Evolutionary conservation across 176 grass and related monocot genomes (phyloP).

Genomic region (Stipa capillata): DNA sequence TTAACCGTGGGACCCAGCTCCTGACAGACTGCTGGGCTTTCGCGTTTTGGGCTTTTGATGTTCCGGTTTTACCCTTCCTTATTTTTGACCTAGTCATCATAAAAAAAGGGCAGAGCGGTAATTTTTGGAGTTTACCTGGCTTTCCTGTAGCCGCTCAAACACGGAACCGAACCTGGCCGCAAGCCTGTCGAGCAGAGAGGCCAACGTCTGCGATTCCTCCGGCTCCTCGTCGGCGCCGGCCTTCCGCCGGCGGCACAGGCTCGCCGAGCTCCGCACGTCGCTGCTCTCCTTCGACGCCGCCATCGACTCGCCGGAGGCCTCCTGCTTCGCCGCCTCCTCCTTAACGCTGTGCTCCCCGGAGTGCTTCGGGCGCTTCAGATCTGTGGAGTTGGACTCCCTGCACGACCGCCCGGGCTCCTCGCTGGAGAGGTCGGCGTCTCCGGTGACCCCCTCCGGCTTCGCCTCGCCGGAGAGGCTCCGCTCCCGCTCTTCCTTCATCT

Average conservation of each 20-base stretch:
- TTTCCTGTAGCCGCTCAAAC: slow-evolving; percentile 56
- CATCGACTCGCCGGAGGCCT: slow-evolving; percentile 60
- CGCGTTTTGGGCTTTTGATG: neutral
- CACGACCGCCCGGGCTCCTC: slow-evolving; percentile 61
- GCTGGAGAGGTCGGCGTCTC: slow-evolving; percentile 27
- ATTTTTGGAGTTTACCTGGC: slow-evolving; percentile 42
- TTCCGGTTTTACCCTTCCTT: neutral
- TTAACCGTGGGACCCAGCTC: neutral
- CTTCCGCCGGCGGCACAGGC: slow-evolving; percentile 43
- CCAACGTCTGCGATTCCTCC: slow-evolving; percentile 39
- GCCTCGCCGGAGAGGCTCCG: slow-evolving; percentile 21
- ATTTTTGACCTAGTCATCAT: neutral
- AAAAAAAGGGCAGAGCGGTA: too few species aligned
- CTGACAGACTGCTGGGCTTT: slow-evolving; percentile 22
- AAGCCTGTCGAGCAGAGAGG: slow-evolving; percentile 49
- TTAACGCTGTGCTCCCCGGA: slow-evolving; percentile 11
- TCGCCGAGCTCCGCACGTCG: too few species aligned
- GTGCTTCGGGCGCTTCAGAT: slow-evolving; percentile 57
- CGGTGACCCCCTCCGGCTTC: slow-evolving; percentile 14
- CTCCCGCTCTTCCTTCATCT: slow-evolving; percentile 54
- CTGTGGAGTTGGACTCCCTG: slow-evolving; percentile 83
- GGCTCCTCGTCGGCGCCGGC: slow-evolving; percentile 9
- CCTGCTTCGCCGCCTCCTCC: slow-evolving; percentile 23
- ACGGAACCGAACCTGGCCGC: slow-evolving; percentile 40
- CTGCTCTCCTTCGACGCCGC: slow-evolving; percentile 79